A percentile compares a stretch with the other conserved stretches of the same genome.
These are phyloP conservation scores for Aegilops umbellulata DNA, from an alignment of 176 grass and related monocot genomes.

Conservation along the genomic window DNA sequence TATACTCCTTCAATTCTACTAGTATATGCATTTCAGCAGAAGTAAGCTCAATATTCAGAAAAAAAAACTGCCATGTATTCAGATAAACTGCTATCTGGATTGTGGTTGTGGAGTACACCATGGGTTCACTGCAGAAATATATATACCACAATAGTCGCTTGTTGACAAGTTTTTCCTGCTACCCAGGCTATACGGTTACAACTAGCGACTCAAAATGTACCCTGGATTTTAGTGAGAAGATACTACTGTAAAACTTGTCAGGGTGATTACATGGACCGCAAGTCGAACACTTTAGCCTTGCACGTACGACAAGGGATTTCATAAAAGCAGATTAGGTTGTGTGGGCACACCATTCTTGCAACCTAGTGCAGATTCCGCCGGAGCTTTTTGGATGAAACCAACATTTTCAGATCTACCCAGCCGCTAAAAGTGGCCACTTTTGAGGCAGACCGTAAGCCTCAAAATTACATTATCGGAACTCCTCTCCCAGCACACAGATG, in stretches of 20 bases:
- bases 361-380: neutral
- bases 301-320: slow-evolving; percentile 34
- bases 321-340: slow-evolving; percentile 24
- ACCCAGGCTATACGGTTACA: neutral
- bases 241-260: neutral
- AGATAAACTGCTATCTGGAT: neutral
- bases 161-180: neutral
- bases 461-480: neutral
- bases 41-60: neutral
- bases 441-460: neutral
- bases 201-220: slow-evolving; percentile 12
- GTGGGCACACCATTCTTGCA: slow-evolving; percentile 17
- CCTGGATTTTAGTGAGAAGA: neutral
- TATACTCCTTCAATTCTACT: too few relatives aligned
- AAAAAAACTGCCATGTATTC: neutral
- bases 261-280: neutral
- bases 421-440: slow-evolving; percentile 2
- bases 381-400: slow-evolving; percentile 1
- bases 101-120: neutral
- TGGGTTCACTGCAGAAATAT: neutral
- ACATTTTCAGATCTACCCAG: slow-evolving; percentile 36
- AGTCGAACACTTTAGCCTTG: neutral
- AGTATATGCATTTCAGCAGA: neutral
- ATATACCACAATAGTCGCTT: neutral
- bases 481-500: neutral